Conservation (phyloP, 345 rosid genomes). For the Punica granatum region DNA sequence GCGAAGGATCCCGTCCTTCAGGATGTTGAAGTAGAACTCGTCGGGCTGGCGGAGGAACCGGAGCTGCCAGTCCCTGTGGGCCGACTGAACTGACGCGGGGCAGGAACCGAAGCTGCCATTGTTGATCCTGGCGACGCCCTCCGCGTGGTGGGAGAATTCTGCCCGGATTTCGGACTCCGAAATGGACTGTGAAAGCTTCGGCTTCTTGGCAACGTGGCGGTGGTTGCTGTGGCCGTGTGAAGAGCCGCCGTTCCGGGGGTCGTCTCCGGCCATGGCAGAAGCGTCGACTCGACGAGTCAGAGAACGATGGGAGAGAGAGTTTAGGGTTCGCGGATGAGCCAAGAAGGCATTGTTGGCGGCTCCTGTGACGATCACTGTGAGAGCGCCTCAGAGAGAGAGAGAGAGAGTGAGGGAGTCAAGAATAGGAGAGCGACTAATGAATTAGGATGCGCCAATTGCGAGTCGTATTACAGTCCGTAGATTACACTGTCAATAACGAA, state of each 20-base stretch:
- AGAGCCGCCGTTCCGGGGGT: constrained; percentile 17
- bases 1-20: constrained; percentile 37
- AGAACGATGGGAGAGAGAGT: not conserved
- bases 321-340: not conserved
- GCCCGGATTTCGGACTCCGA: constrained; percentile 36
- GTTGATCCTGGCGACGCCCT: constrained; percentile 56
- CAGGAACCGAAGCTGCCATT: constrained; percentile 94
- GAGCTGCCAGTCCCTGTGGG: constrained; percentile 60
- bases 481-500: too few species aligned
- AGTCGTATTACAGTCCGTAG: too few species aligned
- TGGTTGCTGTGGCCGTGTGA: not conserved
- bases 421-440: not conserved
- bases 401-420: not conserved
- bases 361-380: not conserved
- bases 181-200: constrained; percentile 24
- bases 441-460: too few species aligned
- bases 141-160: constrained; percentile 78
- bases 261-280: constrained; percentile 9
- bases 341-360: not conserved
- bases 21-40: constrained; percentile 57
- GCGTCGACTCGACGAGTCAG: not conserved
- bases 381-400: not conserved
- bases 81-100: constrained; percentile 52
- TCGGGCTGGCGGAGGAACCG: constrained; percentile 76
- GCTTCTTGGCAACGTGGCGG: constrained; percentile 31